Conservation (phyloP, 352 stramenopile genomes). For the Pythium pyrilobum region DNA sequence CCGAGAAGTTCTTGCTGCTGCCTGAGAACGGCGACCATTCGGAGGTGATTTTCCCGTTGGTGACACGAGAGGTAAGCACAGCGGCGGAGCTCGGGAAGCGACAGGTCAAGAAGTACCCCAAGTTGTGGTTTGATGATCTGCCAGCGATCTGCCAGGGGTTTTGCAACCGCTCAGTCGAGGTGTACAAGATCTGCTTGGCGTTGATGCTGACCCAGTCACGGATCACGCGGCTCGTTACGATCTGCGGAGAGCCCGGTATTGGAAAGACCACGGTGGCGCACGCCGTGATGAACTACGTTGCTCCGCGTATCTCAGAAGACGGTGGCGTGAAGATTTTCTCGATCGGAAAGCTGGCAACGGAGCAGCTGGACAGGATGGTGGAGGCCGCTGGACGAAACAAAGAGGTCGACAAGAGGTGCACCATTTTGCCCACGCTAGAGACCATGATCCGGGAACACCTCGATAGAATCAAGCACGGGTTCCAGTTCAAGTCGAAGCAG, state of each 20-base stretch:
- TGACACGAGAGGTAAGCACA: constrained; percentile 36
- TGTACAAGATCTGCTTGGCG: constrained; percentile 80
- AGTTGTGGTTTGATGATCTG: constrained; percentile 75
- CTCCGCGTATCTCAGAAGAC: constrained; percentile 63
- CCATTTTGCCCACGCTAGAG: constrained; percentile 48
- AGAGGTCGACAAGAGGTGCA: constrained; percentile 25
- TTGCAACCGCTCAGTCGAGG: constrained; percentile 68
- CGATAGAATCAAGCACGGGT: constrained; percentile 37
- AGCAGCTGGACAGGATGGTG: constrained; percentile 52
- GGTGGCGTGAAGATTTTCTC: constrained; percentile 70
- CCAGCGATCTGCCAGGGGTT: constrained; percentile 77
- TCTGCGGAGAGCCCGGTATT: constrained; percentile 69
- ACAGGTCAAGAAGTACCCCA: constrained; percentile 57
- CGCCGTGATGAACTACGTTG: constrained; percentile 71
- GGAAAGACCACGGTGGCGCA: constrained; percentile 74
- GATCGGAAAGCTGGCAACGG: constrained; percentile 47
- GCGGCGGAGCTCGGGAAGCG: constrained; percentile 43
- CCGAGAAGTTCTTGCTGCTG: constrained; percentile 73
- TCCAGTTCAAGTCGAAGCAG: constrained; percentile 49
- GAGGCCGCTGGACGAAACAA: constrained; percentile 41
- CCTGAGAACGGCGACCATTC: constrained; percentile 72
- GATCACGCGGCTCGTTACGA: constrained; percentile 71
- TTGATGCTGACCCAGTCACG: constrained; percentile 72
- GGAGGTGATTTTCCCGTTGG: constrained; percentile 76
- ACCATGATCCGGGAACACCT: constrained; percentile 47